Evolutionary conservation across 495 filamentous ascomycete species (phyloP).

Genomic region (Xylaria longipes): DNA sequence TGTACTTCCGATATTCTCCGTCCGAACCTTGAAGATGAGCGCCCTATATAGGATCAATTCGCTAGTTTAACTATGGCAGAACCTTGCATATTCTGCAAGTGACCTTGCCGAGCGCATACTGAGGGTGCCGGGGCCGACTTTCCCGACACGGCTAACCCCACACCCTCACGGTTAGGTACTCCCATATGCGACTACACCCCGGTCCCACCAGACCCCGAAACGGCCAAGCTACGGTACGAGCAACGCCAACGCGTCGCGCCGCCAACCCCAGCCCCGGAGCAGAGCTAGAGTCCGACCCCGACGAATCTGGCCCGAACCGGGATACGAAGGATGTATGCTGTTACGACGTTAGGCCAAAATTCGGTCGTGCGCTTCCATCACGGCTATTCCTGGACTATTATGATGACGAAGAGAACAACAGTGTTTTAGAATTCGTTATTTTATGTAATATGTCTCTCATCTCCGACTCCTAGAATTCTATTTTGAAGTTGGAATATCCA

Average conservation of each 20-base stretch:
- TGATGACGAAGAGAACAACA: neutral
- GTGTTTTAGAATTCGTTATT: too few relatives aligned
- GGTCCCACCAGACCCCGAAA: neutral
- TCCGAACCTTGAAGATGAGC: neutral
- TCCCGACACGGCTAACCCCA: neutral
- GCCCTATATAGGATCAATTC: neutral
- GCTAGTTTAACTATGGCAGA: neutral
- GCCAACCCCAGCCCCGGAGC: too few relatives aligned
- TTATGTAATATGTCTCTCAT: too few relatives aligned
- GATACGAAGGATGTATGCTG: neutral
- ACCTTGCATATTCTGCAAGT: neutral
- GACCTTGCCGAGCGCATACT: neutral
- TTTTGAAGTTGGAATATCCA: too few relatives aligned
- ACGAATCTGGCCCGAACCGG: neutral
- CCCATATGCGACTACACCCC: neutral
- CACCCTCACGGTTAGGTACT: too few relatives aligned
- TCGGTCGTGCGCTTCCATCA: neutral
- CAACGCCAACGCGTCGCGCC: too few relatives aligned
- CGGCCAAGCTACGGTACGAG: neutral
- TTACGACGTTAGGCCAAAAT: neutral
- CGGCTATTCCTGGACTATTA: neutral
- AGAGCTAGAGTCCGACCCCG: neutral
- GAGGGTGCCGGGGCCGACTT: neutral
- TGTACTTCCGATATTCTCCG: neutral
- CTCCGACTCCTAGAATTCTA: too few relatives aligned